Evolutionary conservation across 352 stramenopile species (phyloP).

Genomic region (Aphanomyces astaci): DNA sequence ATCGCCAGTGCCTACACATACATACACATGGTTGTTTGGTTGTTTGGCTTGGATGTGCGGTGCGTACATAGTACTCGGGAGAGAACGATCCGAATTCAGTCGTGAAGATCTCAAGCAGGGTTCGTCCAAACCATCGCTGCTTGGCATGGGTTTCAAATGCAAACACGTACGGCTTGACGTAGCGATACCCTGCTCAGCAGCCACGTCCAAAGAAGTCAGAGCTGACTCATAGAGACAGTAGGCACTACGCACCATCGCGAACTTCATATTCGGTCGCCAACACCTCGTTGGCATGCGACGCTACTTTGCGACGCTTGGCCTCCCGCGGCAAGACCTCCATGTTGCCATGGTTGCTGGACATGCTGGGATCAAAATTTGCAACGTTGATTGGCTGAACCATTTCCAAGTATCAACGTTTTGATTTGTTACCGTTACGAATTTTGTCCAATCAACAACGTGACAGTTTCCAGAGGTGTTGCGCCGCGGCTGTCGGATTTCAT

Average conservation of each 20-base stretch:
- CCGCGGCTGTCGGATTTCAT: too few relatives aligned
- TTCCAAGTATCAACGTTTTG: too few relatives aligned
- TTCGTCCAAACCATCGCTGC: conserved; percentile 86
- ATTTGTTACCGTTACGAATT: too few relatives aligned
- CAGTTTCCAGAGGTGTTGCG: too few relatives aligned
- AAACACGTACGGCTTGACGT: conserved; percentile 92
- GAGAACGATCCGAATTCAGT: conserved; percentile 79
- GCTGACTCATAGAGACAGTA: background rate
- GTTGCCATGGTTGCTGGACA: background rate
- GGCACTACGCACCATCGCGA: conserved; percentile 1
- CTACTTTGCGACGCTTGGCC: conserved; percentile 14
- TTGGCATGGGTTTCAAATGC: conserved; percentile 95
- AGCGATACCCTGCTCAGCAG: conserved; percentile 62
- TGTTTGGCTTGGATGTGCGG: background rate
- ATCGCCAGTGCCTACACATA: conserved; percentile 85
- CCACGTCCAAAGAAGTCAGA: too few relatives aligned
- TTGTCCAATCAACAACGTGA: too few relatives aligned
- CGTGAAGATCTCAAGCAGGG: conserved; percentile 88
- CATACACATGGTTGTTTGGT: background rate
- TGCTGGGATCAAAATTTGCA: background rate
- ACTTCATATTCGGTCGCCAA: conserved; percentile 7
- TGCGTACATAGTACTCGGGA: conserved; percentile 76
- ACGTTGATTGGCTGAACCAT: conserved; percentile 8
- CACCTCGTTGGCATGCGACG: background rate
- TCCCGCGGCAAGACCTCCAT: background rate